Evolutionary conservation across 1,139 yeast genomes (phyloP).

Genomic region (Geotrichum cucujoidarum): DNA sequence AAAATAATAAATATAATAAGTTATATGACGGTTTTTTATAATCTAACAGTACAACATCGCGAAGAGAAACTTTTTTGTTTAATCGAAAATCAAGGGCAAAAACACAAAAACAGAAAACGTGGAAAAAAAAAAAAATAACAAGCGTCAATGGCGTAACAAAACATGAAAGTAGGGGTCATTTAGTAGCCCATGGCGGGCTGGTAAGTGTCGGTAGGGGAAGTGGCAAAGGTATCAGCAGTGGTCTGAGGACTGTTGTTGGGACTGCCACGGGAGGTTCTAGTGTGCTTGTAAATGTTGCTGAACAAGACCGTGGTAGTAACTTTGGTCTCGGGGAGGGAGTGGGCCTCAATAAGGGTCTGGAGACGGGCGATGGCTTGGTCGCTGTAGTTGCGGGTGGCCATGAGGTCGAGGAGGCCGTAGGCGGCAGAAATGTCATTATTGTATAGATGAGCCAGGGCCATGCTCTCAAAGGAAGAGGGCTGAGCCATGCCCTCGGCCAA

Average conservation of each 20-base stretch:
- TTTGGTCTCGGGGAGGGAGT: constrained; percentile 6
- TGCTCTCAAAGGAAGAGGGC: constrained; percentile 39
- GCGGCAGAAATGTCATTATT: constrained; percentile 31
- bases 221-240: too few relatives aligned
- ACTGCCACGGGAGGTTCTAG: background rate
- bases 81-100: too few relatives aligned
- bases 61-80: too few relatives aligned
- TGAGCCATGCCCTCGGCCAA: constrained; percentile 32
- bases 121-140: background rate
- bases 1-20: too few relatives aligned
- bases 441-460: constrained; percentile 35
- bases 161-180: too few relatives aligned
- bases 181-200: too few relatives aligned
- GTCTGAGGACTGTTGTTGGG: background rate
- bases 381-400: constrained; percentile 32
- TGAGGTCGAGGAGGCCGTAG: constrained; percentile 26
- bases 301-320: constrained; percentile 17
- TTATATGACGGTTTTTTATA: too few relatives aligned
- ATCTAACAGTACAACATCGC: too few relatives aligned
- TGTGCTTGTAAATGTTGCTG: constrained; percentile 11
- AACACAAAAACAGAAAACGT: too few relatives aligned
- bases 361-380: constrained; percentile 30
- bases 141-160: background rate
- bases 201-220: too few relatives aligned
- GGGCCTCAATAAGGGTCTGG: constrained; percentile 21